Percentiles rank a stretch among this genome's conserved stretches.
Evolutionary conservation across 2,329 filamentous ascomycete genomes (phyloP).

Genomic region (Apiospora aurea): DNA sequence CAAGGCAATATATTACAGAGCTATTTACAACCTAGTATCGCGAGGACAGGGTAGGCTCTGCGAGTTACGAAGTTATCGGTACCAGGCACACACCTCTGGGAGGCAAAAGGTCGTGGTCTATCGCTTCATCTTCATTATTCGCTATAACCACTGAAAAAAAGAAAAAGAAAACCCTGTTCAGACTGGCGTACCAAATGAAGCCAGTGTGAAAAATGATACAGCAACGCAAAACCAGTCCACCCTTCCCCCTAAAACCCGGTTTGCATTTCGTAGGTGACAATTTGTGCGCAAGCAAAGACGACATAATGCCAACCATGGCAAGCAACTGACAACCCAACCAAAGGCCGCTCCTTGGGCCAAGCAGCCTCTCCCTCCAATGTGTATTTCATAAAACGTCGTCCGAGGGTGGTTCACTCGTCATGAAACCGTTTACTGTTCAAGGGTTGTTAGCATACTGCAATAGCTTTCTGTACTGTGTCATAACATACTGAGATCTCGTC

Average conservation of each 20-base stretch:
- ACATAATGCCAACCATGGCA: not conserved
- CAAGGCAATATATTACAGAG: not conserved
- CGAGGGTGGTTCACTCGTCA: not conserved
- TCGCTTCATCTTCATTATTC: slow-evolving; percentile 19
- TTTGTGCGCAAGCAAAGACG: slow-evolving; percentile 4
- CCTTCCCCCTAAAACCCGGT: not conserved
- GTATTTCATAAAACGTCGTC: slow-evolving; percentile 6
- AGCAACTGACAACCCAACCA: slow-evolving; percentile 7
- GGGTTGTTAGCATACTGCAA: not conserved
- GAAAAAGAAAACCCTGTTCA: not conserved
- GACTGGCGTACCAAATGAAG: not conserved
- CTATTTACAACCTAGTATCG: not conserved
- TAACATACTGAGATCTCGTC: slow-evolving; percentile 61
- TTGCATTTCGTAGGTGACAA: slow-evolving; percentile 13
- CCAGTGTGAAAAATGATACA: slow-evolving; percentile 10
- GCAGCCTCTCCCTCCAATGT: not conserved
- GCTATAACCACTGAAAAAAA: slow-evolving; percentile 14
- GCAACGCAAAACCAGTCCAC: not conserved
- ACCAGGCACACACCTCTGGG: not conserved
- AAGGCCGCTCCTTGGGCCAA: not conserved
- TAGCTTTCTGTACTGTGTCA: not conserved
- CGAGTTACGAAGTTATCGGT: not conserved
- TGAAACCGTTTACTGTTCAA: not conserved
- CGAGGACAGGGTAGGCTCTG: not conserved
- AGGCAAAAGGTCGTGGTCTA: not conserved